Evolutionary conservation across 495 filamentous ascomycete genomes (phyloP).

Genomic region (Neurospora sp.): DNA sequence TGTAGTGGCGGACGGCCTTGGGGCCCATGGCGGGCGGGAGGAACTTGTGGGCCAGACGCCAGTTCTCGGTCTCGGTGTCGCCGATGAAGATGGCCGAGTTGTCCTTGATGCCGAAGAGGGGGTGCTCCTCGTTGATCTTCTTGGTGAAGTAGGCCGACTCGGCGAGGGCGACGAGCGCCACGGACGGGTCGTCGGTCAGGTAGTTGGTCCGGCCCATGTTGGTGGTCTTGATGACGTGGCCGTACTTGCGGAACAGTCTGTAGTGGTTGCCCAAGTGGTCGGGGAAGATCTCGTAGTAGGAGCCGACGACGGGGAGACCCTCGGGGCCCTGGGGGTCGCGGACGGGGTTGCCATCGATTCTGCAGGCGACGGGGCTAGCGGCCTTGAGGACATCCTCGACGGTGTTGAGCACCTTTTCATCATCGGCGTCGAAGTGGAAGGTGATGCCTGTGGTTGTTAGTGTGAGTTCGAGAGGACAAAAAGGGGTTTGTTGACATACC

Average conservation of each 20-base stretch:
- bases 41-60: conserved; percentile 44
- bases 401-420: conserved; percentile 8
- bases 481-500: conserved; percentile 3
- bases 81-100: conserved; percentile 41
- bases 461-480: neutral
- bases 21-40: conserved; percentile 43
- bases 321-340: conserved; percentile 34
- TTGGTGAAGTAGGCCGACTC: conserved; percentile 45
- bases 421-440: conserved; percentile 25
- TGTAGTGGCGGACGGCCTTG: conserved; percentile 46
- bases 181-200: conserved; percentile 39
- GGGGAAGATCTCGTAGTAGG: conserved; percentile 45
- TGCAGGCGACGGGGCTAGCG: conserved; percentile 26
- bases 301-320: conserved; percentile 40
- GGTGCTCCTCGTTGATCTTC: conserved; percentile 39
- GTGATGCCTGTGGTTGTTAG: conserved; percentile 23
- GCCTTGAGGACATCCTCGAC: conserved; percentile 22
- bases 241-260: conserved; percentile 43
- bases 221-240: conserved; percentile 42
- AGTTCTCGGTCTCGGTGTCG: conserved; percentile 41
- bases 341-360: conserved; percentile 34
- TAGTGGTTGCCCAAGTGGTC: conserved; percentile 51
- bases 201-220: conserved; percentile 42
- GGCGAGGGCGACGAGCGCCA: conserved; percentile 29
- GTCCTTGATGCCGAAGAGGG: conserved; percentile 37